Conservation (phyloP, 73 alveolate species). For the Paraurostyla sp. region DNA sequence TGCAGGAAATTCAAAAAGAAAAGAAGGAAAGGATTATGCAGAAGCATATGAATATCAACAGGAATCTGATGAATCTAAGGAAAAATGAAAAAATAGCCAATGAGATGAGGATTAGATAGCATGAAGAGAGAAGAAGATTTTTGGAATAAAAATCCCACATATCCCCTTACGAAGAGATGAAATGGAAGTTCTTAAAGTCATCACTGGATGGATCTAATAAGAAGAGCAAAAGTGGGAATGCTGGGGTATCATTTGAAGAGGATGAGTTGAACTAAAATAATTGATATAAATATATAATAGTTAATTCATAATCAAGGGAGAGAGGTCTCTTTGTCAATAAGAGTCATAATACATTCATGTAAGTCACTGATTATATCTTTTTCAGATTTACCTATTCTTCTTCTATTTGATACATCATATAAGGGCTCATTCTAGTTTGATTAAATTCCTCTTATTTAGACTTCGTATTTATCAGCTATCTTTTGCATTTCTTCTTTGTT, state of each 20-base stretch:
- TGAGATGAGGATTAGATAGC: not conserved
- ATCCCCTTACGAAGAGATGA: not conserved
- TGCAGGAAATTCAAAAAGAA: not conserved
- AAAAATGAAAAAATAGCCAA: not conserved
- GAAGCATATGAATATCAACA: not conserved
- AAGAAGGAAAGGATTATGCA: not conserved
- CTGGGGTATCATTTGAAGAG: not conserved
- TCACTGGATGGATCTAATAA: not conserved
- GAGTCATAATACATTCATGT: no score
- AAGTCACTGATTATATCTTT: constrained; percentile 32
- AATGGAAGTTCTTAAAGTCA: not conserved
- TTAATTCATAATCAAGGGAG: no score
- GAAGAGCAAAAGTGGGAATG: not conserved
- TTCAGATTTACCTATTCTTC: constrained; percentile 45
- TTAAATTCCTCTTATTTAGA: constrained; percentile 62
- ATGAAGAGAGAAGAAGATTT: not conserved
- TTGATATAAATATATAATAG: no score
- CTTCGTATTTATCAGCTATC: constrained; percentile 59
- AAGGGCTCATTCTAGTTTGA: constrained; percentile 59
- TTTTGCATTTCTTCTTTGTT: not conserved
- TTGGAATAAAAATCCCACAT: not conserved
- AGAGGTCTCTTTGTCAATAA: no score
- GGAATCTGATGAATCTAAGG: not conserved
- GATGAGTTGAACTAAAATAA: constrained; percentile 15
- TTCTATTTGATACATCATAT: constrained; percentile 38